Conservation (phyloP, 2,329 filamentous ascomycete species). For the Coniochaeta prunicola region DNA sequence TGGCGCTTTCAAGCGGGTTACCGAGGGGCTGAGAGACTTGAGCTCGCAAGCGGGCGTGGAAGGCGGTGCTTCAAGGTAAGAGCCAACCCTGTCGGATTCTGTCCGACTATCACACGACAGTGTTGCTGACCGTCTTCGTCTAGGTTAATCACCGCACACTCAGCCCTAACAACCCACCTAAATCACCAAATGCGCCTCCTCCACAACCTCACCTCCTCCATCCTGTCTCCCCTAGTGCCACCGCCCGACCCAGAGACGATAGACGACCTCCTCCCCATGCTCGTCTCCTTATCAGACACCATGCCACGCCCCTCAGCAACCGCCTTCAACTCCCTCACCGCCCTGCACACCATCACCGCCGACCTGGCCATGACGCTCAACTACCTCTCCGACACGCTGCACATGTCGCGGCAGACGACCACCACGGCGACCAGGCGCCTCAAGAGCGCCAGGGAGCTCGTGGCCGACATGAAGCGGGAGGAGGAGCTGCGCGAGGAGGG, state of each 20-base stretch:
- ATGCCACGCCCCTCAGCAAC: slow-evolving; percentile 59
- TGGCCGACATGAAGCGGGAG: slow-evolving; percentile 78
- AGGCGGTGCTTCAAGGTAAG: slow-evolving; percentile 62
- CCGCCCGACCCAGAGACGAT: slow-evolving; percentile 58
- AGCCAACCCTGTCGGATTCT: not conserved
- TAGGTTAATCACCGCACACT: slow-evolving; percentile 69
- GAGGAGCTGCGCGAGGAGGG: slow-evolving; percentile 78
- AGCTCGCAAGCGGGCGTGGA: slow-evolving; percentile 67
- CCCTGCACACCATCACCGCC: slow-evolving; percentile 62
- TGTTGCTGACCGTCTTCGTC: slow-evolving; percentile 3
- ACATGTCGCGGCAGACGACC: slow-evolving; percentile 88
- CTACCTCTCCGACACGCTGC: slow-evolving; percentile 81
- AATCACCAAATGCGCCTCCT: slow-evolving; percentile 68
- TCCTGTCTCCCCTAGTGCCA: slow-evolving; percentile 62
- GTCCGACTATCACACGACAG: not conserved
- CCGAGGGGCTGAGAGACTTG: slow-evolving; percentile 63
- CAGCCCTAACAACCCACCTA: slow-evolving; percentile 67
- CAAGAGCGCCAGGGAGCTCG: slow-evolving; percentile 74
- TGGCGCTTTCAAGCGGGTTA: slow-evolving; percentile 60
- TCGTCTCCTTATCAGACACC: slow-evolving; percentile 55
- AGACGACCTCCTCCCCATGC: slow-evolving; percentile 61
- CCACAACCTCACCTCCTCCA: slow-evolving; percentile 62
- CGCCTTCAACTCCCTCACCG: slow-evolving; percentile 58
- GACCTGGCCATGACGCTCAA: slow-evolving; percentile 76
- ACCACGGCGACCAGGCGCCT: slow-evolving; percentile 73